Percentiles rank a stretch among this genome's conserved stretches.
Conservation (phyloP, 2,329 filamentous ascomycete genomes). For the Calonectria hawksworthii region DNA sequence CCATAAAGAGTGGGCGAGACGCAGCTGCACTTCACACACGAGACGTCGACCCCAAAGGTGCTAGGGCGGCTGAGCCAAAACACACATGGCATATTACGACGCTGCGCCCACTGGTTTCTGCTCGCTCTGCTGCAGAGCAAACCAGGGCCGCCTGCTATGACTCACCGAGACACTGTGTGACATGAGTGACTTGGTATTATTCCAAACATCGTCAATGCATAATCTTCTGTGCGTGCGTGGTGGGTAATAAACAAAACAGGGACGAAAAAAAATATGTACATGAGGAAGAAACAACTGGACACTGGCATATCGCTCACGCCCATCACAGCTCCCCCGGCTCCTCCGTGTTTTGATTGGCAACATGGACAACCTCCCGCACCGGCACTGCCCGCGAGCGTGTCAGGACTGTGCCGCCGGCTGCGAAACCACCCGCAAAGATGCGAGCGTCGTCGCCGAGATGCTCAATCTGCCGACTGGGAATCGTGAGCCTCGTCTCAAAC, state of each 20-base stretch:
- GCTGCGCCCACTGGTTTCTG: background rate
- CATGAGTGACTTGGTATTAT: background rate
- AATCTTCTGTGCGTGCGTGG: slow-evolving; percentile 2
- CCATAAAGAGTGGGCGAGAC: slow-evolving; percentile 4
- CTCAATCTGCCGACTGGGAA: background rate
- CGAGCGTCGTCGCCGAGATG: background rate
- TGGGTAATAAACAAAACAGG: background rate
- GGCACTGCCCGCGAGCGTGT: slow-evolving; percentile 8
- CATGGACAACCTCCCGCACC: slow-evolving; percentile 17
- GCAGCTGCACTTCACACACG: background rate
- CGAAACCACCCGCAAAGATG: slow-evolving; percentile 28
- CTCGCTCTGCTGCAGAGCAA: background rate
- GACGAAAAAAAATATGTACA: slow-evolving; percentile 17
- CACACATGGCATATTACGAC: background rate
- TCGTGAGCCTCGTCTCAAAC: slow-evolving; percentile 27
- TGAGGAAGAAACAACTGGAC: background rate
- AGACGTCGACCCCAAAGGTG: no score
- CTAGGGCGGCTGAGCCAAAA: background rate
- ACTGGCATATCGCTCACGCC: background rate
- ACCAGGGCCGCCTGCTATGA: background rate
- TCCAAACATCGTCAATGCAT: slow-evolving; percentile 21
- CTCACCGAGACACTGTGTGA: background rate
- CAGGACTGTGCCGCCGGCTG: slow-evolving; percentile 21
- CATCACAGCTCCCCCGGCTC: slow-evolving; percentile 20
- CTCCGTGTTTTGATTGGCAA: background rate